Evolutionary conservation across 331 rosid genomes (phyloP).

Genomic region (Rhamnella rubrinervis): DNA sequence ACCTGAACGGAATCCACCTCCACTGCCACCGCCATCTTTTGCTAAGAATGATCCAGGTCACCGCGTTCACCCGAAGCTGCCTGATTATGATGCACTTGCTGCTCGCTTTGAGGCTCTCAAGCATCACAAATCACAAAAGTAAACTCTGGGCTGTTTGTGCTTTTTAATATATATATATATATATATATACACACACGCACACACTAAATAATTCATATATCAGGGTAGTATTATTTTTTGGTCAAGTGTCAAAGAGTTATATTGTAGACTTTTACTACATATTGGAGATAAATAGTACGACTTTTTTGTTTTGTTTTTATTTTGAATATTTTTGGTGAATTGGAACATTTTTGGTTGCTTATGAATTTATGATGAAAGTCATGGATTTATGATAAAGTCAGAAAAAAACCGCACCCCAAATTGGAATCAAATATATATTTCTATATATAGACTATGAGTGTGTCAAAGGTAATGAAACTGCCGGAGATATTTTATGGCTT

Average conservation of each 20-base stretch:
- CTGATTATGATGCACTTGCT: constrained; percentile 78
- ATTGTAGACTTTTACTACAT: no score
- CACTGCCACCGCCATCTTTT: constrained; percentile 38
- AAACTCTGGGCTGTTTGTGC: no score
- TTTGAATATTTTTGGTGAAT: no score
- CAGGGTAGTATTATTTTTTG: neutral
- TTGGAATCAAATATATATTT: neutral
- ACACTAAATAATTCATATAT: neutral
- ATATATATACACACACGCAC: no score
- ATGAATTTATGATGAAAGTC: neutral
- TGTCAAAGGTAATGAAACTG: neutral
- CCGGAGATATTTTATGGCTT: no score
- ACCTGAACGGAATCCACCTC: constrained; percentile 58
- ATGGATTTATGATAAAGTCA: no score
- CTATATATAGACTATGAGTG: neutral
- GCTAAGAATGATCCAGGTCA: constrained; percentile 32
- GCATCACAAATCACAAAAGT: constrained; percentile 8
- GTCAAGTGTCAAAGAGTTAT: neutral
- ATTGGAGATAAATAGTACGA: neutral
- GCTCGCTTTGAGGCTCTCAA: constrained; percentile 92
- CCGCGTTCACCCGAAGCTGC: constrained; percentile 77
- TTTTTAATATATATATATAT: no score
- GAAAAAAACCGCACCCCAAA: neutral
- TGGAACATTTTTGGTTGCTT: constrained; percentile 4
- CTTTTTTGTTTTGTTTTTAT: neutral